phyloP scores from a whole-genome alignment of 257 asterid genomes.

The Anisodus tanguticus region DNA sequence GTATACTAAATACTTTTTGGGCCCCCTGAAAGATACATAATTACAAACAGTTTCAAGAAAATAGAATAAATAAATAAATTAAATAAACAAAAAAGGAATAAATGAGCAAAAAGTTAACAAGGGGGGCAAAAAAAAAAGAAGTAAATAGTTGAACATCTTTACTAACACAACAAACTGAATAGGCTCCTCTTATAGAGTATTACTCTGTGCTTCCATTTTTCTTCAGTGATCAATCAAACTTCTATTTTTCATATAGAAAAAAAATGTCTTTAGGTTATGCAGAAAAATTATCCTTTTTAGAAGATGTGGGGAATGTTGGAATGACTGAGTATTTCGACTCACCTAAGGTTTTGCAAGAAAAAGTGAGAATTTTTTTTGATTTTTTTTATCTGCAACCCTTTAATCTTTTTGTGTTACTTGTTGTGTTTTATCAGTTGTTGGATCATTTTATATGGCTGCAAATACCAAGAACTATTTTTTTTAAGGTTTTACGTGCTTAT shows the following conservation, averaged over 20 bases:
- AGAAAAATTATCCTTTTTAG: conserved; percentile 81
- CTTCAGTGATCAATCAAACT: conserved; percentile 23
- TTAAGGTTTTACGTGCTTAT: conserved; percentile 31
- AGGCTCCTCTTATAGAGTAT: neutral
- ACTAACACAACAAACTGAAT: neutral
- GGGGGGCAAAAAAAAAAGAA: neutral
- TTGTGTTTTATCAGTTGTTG: conserved; percentile 29
- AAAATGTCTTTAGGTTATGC: conserved; percentile 95
- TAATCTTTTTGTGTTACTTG: conserved; percentile 9
- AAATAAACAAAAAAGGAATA: neutral
- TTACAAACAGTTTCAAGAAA: neutral
- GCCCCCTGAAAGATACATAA: neutral
- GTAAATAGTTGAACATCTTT: neutral
- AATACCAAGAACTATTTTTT: conserved; percentile 32
- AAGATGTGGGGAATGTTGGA: conserved; percentile 98
- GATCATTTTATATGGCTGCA: conserved; percentile 32
- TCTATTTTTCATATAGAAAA: neutral
- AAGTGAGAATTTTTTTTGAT: conserved; percentile 45
- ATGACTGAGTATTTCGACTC: conserved; percentile 85
- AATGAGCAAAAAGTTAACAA: neutral
- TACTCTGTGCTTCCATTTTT: neutral
- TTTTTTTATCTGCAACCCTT: conserved; percentile 8
- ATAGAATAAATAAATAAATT: neutral
- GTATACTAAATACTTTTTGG: conserved; percentile 11
- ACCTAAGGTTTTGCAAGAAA: conserved; percentile 68